Evolutionary conservation across 2,329 filamentous ascomycete genomes (phyloP).

Genomic region (Phialophora chinensis): DNA sequence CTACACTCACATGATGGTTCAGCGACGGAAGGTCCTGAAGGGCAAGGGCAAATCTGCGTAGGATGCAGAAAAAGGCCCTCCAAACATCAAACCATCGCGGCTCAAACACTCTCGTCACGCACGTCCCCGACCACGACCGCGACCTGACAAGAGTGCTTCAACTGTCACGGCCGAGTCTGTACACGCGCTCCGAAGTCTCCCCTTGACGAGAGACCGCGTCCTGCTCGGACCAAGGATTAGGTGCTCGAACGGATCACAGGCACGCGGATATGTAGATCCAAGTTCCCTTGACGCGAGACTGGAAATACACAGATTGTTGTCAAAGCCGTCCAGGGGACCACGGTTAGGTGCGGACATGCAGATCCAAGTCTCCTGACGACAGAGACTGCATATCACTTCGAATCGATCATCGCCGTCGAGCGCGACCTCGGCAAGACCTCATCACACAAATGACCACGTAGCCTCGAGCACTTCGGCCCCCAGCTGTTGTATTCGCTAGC

Average conservation of each 20-base stretch:
- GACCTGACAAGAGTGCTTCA: background rate
- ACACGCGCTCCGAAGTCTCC: background rate
- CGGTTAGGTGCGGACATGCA: background rate
- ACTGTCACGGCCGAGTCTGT: background rate
- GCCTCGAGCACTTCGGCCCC: background rate
- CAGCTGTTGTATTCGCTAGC: background rate
- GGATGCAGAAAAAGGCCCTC: background rate
- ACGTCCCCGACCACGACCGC: background rate
- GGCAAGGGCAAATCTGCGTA: slow-evolving; percentile 58
- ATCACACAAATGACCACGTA: background rate
- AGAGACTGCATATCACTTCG: background rate
- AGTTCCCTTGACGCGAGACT: background rate
- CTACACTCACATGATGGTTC: slow-evolving; percentile 93
- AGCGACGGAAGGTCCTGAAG: slow-evolving; percentile 79
- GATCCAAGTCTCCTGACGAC: background rate
- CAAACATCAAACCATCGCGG: background rate
- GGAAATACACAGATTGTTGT: background rate
- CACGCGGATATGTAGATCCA: background rate
- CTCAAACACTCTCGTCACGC: too few relatives aligned
- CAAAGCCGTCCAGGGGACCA: background rate
- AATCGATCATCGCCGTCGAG: background rate
- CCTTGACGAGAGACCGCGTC: too few relatives aligned
- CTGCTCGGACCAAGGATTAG: background rate
- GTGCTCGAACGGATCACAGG: background rate
- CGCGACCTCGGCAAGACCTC: background rate